Percentiles rank a stretch among this genome's conserved stretches.
These are phyloP conservation scores for Scleroderma citrinum DNA, from an alignment of 768 basidiomycete genomes.

Conservation along the genomic window DNA sequence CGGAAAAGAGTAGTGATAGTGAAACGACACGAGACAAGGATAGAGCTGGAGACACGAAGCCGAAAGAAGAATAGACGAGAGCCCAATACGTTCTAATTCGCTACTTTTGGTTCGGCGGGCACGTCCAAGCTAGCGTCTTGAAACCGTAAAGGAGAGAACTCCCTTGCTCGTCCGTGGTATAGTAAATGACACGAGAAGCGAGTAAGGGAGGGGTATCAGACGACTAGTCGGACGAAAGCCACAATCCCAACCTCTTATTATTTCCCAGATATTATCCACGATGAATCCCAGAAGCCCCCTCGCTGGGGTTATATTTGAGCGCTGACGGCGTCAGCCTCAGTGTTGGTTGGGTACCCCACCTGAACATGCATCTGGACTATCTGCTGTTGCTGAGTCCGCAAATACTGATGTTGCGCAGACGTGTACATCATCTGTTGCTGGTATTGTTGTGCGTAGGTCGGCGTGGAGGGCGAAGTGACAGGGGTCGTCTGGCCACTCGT, in stretches of 20 bases:
- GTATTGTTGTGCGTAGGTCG: constrained; percentile 29
- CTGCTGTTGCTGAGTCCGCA: constrained; percentile 30
- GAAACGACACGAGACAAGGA: neutral
- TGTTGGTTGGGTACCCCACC: neutral
- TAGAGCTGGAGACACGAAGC: neutral
- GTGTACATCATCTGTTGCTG: constrained; percentile 34
- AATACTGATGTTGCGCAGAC: constrained; percentile 33
- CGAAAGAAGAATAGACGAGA: neutral
- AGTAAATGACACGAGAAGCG: neutral
- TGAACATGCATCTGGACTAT: constrained; percentile 23
- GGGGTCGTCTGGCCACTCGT: constrained; percentile 29
- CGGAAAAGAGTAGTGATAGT: neutral
- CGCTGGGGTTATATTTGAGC: neutral
- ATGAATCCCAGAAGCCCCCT: neutral
- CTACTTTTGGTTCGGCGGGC: neutral
- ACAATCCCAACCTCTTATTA: neutral
- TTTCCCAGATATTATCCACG: neutral
- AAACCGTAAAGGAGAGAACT: neutral
- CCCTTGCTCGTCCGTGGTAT: neutral
- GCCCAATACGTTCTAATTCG: neutral
- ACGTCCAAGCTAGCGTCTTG: neutral
- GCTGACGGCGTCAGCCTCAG: neutral
- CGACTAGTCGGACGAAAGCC: neutral
- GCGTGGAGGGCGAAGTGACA: constrained; percentile 23
- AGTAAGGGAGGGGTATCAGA: neutral